Percentiles rank a stretch among this genome's conserved stretches.
Evolutionary conservation across 2,329 filamentous ascomycete species (phyloP).

Genomic region (Aspergillus pseudoviridinutans): DNA sequence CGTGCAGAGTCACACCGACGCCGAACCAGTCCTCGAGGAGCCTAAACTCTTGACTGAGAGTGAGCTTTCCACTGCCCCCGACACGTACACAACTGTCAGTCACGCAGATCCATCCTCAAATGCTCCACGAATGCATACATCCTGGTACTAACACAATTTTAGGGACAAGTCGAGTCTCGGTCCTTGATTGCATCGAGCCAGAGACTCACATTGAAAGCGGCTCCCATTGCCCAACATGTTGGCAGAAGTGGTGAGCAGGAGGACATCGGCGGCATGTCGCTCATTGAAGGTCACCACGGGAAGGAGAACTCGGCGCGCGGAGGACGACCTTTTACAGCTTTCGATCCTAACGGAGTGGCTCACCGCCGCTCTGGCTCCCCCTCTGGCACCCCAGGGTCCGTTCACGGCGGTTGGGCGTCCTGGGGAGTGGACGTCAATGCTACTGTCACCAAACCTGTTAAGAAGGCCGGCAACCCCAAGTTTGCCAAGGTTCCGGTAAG

Average conservation of each 20-base stretch:
- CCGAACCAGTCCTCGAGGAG: slow-evolving; percentile 31
- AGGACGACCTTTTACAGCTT: slow-evolving; percentile 15
- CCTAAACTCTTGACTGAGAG: slow-evolving; percentile 20
- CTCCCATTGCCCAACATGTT: background rate
- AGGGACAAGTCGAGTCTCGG: slow-evolving; percentile 15
- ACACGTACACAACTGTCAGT: slow-evolving; percentile 8
- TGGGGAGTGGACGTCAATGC: slow-evolving; percentile 11
- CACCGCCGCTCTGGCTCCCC: slow-evolving; percentile 11
- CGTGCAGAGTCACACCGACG: slow-evolving; percentile 31
- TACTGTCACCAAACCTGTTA: background rate
- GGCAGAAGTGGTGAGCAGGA: slow-evolving; percentile 5
- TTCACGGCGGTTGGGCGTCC: slow-evolving; percentile 13
- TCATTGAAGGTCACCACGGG: slow-evolving; percentile 10
- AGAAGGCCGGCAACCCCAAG: slow-evolving; percentile 7
- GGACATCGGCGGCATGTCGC: slow-evolving; percentile 17
- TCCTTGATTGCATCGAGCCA: slow-evolving; percentile 5
- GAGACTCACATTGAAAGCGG: slow-evolving; percentile 1
- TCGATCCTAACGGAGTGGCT: slow-evolving; percentile 14
- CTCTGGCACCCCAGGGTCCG: slow-evolving; percentile 11
- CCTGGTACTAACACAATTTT: background rate
- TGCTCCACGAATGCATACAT: background rate
- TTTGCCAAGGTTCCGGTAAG: slow-evolving; percentile 25
- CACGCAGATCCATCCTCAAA: background rate
- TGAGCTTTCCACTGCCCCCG: slow-evolving; percentile 6
- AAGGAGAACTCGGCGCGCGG: slow-evolving; percentile 6